Evolutionary conservation across 805 yeast species (phyloP), one percentile per base, ranked within the genome.

Genomic region (Sporopachydermia quercuum): DNA sequence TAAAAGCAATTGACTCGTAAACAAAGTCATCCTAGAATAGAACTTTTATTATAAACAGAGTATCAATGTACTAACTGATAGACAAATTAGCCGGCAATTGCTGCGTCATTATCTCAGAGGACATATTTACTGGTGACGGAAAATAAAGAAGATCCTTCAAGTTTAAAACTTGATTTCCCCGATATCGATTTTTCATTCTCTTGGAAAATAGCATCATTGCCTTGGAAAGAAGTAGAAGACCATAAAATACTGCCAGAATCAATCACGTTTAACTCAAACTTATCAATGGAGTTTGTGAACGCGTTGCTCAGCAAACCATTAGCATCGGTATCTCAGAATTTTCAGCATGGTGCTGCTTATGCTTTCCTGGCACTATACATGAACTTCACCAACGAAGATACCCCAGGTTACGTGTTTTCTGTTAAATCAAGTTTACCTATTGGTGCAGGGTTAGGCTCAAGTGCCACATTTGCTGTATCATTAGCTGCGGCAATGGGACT

Each of bases 401-500:
- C 64, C 1, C 65, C 64, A 1, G 82, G 81, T 3, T 52, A 67
- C 44, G 66, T 65, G 23, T 84, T 79, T 55, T 66, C 76, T 3
- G 75, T 83, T 13, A 71, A 87, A 42, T 83, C 95, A 1, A 78
- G 94, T 1, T 62, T 87, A 38, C 98, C 98, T 1, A 79, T 89
- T 38, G 96, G 98, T 34, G 96, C 98, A 1, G 98, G 98, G 0
- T 66, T 91, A 37, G 98, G 98, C 0, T 83, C 95, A 1, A 82
- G 94, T 36, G 97, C 97, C 0, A 76, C 95, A 2, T 71, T 84
- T 14, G 74, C 93, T 1, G 97, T 91, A 3, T 78, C 91, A 51
- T 54, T 91, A 30, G 71, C 94, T 0, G 63, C 89, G 13, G 93
- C 91, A 0, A 63, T 89, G 53, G 61, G 77, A 3, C 58, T 72